phyloP scores from a whole-genome alignment of 305 asterid species.

The Fraxinus angustifolia region DNA sequence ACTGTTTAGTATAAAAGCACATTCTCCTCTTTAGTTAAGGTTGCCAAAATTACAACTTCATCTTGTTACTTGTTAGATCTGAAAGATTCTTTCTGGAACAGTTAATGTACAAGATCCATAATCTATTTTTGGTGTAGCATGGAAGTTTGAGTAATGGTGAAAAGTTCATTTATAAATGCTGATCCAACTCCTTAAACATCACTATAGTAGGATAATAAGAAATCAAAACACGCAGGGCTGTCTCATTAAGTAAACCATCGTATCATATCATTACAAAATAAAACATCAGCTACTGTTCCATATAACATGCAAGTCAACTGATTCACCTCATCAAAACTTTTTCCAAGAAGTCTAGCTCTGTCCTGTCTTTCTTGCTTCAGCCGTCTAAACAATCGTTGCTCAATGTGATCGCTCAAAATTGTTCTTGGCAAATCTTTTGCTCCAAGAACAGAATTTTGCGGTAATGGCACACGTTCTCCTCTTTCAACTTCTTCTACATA shows the following conservation, averaged over 20 bases:
- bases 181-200: background rate
- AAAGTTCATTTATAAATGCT: background rate
- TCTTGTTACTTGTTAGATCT: background rate
- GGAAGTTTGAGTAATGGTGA: background rate
- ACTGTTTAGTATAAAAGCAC: background rate
- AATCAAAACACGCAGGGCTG: background rate
- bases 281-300: constrained; percentile 6
- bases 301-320: constrained; percentile 17
- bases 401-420: constrained; percentile 86
- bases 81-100: background rate
- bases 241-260: background rate
- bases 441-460: constrained; percentile 94
- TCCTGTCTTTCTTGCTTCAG: constrained; percentile 78
- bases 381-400: constrained; percentile 61
- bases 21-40: background rate
- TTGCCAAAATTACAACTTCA: background rate
- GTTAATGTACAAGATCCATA: background rate
- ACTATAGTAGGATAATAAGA: background rate
- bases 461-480: constrained; percentile 83
- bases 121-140: background rate
- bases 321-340: constrained; percentile 78
- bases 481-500: constrained; percentile 75
- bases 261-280: background rate
- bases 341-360: constrained; percentile 76
- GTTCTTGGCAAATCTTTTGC: constrained; percentile 92